Base-by-base conservation (phyloP, 495 filamentous ascomycete species). In the Trichoderma asperelloides region DNA sequence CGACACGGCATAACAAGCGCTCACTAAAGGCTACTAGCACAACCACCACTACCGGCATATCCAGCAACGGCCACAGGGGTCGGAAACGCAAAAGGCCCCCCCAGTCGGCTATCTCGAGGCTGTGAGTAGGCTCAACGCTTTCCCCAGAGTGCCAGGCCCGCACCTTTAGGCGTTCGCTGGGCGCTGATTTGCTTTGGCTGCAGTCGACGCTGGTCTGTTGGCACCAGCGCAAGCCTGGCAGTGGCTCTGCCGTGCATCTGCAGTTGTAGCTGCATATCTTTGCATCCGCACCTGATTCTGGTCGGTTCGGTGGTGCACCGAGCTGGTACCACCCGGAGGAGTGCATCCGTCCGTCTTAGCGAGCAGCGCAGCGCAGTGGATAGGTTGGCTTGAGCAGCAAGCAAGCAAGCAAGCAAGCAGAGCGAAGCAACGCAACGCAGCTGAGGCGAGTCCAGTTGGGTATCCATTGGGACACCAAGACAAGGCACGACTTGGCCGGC, bases 211-310 rank as follows among this genome's bases (percentile, higher is more conserved):
- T 30, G 23, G 23, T 21, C 25, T 60, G 55, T 18, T 60, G 55
- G 55, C 55, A 60, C 55, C 55, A 60, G 55, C 55, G 16, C 55
- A 9, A 27, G 55, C 55, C 55, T 60, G 55, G 47, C n/a, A 51
- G 33, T 37, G 33, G 33, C 33, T 47, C 43, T 15, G 43, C 43
- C n/a, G 25, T 60, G 55, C 23, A 21, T 30, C 16, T 51, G 47
- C 47, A 51, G 16, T 47, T 51, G 33, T 37, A 37, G 33, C 33
- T 37, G 33, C 33, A 37, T 37, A 0, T 4, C 23, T 18, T 47
- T 51, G 47, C 47, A 51, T 25, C 47, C 18, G 47, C 47, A 23
- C 47, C 47, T 51, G 47, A 21, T n/a, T n/a, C 18, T 51, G 5
- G 33, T 37, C 33, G 33, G 33, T 37, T 37, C 5, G 33, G 33